Base-by-base conservation (phyloP, 2,329 filamentous ascomycete species). In the Meredithiella fracta region DNA sequence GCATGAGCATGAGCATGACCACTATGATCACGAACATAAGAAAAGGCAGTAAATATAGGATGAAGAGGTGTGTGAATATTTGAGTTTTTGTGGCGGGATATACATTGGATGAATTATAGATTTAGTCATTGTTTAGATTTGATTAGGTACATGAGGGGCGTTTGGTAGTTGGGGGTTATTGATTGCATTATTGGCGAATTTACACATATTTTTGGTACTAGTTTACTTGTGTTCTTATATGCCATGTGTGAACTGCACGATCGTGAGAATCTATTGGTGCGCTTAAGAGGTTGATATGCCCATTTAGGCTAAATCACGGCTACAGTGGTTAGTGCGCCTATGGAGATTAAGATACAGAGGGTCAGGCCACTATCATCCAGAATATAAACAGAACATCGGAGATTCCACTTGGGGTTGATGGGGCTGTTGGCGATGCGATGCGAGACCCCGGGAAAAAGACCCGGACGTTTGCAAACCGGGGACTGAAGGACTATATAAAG, bases 1-100 rank as follows among this genome's bases (percentile, higher is more conserved):
- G 37, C 69, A 77, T 59, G 67, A 68, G 56, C 64, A 70, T 61
- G 65, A 62, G 57, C 62, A 40, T 51, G 54, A 62, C 54, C 62
- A 64, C 53, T 34, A 53, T 20, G 17, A 44, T n/a, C 51, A 60
- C 23, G 53, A 44, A 15, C 31, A 58, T 23, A 55, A 55, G 17
- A 40, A 44, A 47, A 38, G 51, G 5, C 20, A 15, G 47, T 55
- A 47, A 44, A n/a, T 7, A 17, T 44, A 3, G 17, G 40, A 20
- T 44, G n/a, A 20, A 38, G 34, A 38, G 8, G 20, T 44, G 8
- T 44, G 40, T n/a, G n/a, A 17, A 44, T 44, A 44, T 44, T n/a
- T 44, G 8, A 17, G 40, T 7, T 17, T 15, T 7, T n/a, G 29
- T 34, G 29, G 29, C 11, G 7, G 40, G 14, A 20, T 53, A 22